A percentile compares a stretch with the other conserved stretches of the same genome.
Conservation (phyloP, 306 rosid genomes). For the Potentilla sterilis region DNA sequence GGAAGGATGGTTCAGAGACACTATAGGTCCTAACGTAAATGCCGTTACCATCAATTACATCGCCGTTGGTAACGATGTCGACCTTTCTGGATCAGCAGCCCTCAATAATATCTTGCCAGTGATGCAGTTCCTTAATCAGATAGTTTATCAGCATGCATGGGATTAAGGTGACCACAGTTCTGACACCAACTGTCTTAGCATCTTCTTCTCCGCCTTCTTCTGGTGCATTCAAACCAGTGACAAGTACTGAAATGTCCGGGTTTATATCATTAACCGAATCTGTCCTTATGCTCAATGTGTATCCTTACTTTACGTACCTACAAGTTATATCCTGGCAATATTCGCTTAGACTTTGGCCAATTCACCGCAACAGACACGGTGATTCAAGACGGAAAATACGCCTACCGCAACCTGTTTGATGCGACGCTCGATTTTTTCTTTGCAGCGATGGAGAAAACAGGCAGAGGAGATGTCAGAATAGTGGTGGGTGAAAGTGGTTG, state of each 20-base stretch:
- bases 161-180: slow-evolving; percentile 26
- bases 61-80: slow-evolving; percentile 19
- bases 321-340: slow-evolving; percentile 12
- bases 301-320: slow-evolving; percentile 37
- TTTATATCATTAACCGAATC: slow-evolving; percentile 7
- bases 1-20: background rate
- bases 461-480: background rate
- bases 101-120: background rate
- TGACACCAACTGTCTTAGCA: background rate
- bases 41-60: slow-evolving; percentile 11
- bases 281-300: slow-evolving; percentile 29
- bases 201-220: slow-evolving; percentile 14
- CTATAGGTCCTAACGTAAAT: background rate
- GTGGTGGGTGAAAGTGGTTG: slow-evolving; percentile 41
- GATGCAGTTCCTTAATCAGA: background rate
- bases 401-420: slow-evolving; percentile 29
- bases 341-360: slow-evolving; percentile 1
- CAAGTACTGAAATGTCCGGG: background rate
- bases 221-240: background rate
- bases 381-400: background rate
- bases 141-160: background rate
- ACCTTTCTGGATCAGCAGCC: background rate
- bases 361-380: background rate
- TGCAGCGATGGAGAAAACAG: slow-evolving; percentile 27
- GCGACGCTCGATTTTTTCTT: slow-evolving; percentile 37